Percentiles rank a stretch among this genome's conserved stretches.
Evolutionary conservation across 768 basidiomycete species (phyloP).

Genomic region (Termitomyces sp.): DNA sequence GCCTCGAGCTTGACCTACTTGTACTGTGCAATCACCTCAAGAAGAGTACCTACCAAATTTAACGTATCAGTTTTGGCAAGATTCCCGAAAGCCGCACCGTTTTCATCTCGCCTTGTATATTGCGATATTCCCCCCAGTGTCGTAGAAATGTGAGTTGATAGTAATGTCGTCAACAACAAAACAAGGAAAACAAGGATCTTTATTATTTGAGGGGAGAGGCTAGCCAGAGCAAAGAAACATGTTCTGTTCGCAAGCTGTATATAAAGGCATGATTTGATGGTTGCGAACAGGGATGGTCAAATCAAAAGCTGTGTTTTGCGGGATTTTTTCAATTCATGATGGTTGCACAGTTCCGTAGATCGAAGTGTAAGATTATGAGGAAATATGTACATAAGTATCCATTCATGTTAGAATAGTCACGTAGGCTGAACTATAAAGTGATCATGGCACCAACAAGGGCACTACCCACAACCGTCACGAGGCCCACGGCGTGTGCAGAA

Average conservation of each 20-base stretch:
- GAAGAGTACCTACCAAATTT: constrained; percentile 3
- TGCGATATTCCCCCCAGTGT: background rate
- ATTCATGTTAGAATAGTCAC: too few species aligned
- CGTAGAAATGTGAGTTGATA: constrained; percentile 2
- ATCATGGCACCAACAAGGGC: constrained; percentile 35
- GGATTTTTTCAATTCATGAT: background rate
- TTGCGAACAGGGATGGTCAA: background rate
- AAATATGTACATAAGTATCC: background rate
- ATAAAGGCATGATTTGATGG: background rate
- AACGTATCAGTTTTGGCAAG: background rate
- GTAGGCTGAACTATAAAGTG: constrained; percentile 20
- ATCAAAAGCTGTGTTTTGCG: background rate
- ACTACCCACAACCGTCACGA: constrained; percentile 31
- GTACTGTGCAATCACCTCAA: constrained; percentile 11
- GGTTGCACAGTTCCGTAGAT: background rate
- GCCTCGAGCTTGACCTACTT: constrained; percentile 7
- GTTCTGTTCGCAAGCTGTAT: background rate
- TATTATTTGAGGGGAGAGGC: constrained; percentile 7
- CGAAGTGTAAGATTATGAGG: background rate
- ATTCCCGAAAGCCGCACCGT: constrained; percentile 2
- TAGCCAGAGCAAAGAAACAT: constrained; percentile 12
- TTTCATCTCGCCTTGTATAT: constrained; percentile 4
- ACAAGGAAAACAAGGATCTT: background rate
- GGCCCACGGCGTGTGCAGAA: constrained; percentile 25
- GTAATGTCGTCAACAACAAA: constrained; percentile 14